Base-by-base conservation (phyloP, 768 basidiomycete species). In the Suillus paluster region DNA sequence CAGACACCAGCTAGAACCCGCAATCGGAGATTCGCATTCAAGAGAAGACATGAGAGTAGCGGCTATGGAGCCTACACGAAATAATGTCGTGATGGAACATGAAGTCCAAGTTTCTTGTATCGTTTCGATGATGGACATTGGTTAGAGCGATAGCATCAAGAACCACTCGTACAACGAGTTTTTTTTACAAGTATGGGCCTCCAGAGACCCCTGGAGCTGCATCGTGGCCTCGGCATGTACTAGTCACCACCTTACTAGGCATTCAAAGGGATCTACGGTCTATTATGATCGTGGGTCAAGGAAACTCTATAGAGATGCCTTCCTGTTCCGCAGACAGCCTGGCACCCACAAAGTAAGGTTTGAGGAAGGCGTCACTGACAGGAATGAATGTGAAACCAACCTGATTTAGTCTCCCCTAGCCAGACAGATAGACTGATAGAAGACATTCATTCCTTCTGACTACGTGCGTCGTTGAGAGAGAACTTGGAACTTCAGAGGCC, bases 51-150 rank as follows among this genome's bases (percentile, higher is more conserved):
- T 30, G 34, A 21, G 9, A 36, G 38, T 54, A 36, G 8, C 36
- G 21, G 9, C 36, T 54, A 17, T 6, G 5, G 53, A 6, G 36
- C 36, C 34, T 15, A 54, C 23, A 36, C 53, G 53, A 38, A 38
- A 54, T 23, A 54, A 54, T 15, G 53, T 38, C 15, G 53, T 54
- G 36, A 38, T 54, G 53, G 53, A 54, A 38, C 53, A 21, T 54
- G 53, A 38, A 54, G 34, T 23, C 21, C 21, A 54, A 9, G 53
- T 38, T 54, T 54, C 53, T 54, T 54, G 34, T 23, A 54, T 15
- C 17, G 36, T 54, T 36, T 54, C 34, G 23, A 54, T 38, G 21
- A 36, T 3, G 9, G 53, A 54, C 36, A 38, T 38, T 25, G 36
- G 15, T 54, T 38, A 1, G 36, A 42, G 27, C 5, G 27, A 17